Conservation (phyloP, 352 stramenopile genomes). For the Globisporangium okanoganense region DNA sequence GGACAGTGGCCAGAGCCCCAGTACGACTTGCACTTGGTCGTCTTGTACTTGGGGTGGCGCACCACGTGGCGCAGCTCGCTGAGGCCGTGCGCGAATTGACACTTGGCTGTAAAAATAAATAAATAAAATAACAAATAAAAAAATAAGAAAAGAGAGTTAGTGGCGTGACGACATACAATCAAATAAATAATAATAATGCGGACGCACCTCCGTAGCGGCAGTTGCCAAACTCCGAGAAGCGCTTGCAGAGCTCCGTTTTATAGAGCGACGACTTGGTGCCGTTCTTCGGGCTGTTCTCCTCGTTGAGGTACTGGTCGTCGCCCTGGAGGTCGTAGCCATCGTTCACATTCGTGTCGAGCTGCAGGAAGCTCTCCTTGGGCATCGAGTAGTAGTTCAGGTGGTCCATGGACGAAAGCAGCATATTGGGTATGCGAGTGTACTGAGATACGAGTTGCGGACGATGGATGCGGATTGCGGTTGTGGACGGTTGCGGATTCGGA, state of each 20-base stretch:
- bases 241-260: constrained; percentile 87
- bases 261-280: constrained; percentile 84
- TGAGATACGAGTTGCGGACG: not conserved
- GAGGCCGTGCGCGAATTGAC: constrained; percentile 83
- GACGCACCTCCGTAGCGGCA: constrained; percentile 76
- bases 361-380: constrained; percentile 66
- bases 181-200: not conserved
- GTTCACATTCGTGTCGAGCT: constrained; percentile 48
- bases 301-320: constrained; percentile 66
- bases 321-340: constrained; percentile 42
- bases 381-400: constrained; percentile 83
- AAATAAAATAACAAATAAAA: not conserved
- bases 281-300: constrained; percentile 83
- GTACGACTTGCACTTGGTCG: constrained; percentile 91
- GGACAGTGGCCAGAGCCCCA: constrained; percentile 85
- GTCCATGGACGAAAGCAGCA: constrained; percentile 82
- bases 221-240: constrained; percentile 84
- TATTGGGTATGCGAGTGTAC: constrained; percentile 19
- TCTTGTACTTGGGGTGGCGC: constrained; percentile 90
- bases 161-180: constrained; percentile 5
- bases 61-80: constrained; percentile 79
- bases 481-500: too few relatives aligned
- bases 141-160: not conserved
- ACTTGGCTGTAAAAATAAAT: constrained; percentile 55
- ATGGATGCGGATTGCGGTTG: too few relatives aligned